phyloP scores from a whole-genome alignment of 1,139 yeast genomes.

The Magnusiomyces sp. region DNA sequence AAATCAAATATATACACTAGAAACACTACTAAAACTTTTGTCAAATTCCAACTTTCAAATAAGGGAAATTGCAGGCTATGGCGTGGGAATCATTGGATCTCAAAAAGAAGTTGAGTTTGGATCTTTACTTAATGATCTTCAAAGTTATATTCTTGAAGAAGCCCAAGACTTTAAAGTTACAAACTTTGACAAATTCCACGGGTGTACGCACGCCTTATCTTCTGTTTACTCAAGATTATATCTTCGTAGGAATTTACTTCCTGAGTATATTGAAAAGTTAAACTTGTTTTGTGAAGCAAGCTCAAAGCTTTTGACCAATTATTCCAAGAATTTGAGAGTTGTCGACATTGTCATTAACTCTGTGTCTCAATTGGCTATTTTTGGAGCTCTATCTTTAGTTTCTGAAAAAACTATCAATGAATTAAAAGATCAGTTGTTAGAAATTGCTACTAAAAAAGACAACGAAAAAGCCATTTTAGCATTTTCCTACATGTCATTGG shows the following conservation, averaged over 20 bases:
- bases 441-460: conserved; percentile 40
- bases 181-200: conserved; percentile 17
- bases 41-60: conserved; percentile 24
- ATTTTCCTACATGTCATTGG: conserved; percentile 47
- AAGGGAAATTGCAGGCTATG: conserved; percentile 36
- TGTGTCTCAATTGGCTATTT: conserved; percentile 49
- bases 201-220: conserved; percentile 36
- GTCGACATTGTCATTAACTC: conserved; percentile 38
- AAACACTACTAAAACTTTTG: conserved; percentile 17
- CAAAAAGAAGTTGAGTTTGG: background rate
- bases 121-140: conserved; percentile 14
- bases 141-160: conserved; percentile 5
- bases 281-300: background rate
- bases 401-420: conserved; percentile 21
- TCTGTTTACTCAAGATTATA: conserved; percentile 46
- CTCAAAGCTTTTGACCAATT: background rate
- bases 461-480: conserved; percentile 56
- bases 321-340: conserved; percentile 12
- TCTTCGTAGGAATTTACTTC: conserved; percentile 33
- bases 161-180: conserved; percentile 9
- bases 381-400: conserved; percentile 43
- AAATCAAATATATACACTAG: conserved; percentile 7
- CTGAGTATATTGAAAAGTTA: too few species aligned
- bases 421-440: conserved; percentile 30
- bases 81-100: conserved; percentile 46